Percentiles rank a stretch among this genome's conserved stretches.
These are phyloP conservation scores for Fraxinus latifolia DNA, from an alignment of 305 asterid genomes.

Conservation along the genomic window DNA sequence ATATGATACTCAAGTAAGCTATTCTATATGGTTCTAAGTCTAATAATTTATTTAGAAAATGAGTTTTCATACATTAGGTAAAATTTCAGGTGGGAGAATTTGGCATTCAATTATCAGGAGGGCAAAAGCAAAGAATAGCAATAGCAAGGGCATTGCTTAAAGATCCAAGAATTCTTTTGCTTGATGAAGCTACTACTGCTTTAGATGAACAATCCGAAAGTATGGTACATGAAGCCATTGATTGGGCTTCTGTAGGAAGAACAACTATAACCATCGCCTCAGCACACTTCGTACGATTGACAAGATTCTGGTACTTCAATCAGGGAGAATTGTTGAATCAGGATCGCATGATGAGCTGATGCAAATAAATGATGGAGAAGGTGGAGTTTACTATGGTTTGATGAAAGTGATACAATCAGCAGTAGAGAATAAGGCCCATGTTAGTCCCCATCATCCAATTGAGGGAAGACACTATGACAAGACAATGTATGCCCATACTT, in stretches of 20 bases:
- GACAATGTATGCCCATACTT: slow-evolving; percentile 18
- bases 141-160: slow-evolving; percentile 63
- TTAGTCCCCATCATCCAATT: not conserved
- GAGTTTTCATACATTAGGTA: not conserved
- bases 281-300: slow-evolving; percentile 50
- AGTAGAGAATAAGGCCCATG: slow-evolving; percentile 1
- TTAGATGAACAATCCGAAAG: slow-evolving; percentile 60
- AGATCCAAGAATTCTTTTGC: slow-evolving; percentile 57
- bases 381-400: slow-evolving; percentile 45
- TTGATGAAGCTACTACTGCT: slow-evolving; percentile 72
- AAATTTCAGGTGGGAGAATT: slow-evolving; percentile 54
- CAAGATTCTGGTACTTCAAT: slow-evolving; percentile 48
- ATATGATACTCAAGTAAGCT: slow-evolving; percentile 55
- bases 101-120: slow-evolving; percentile 64
- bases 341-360: slow-evolving; percentile 51
- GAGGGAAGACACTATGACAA: slow-evolving; percentile 20
- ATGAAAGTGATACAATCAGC: slow-evolving; percentile 37
- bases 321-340: slow-evolving; percentile 50
- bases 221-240: slow-evolving; percentile 56
- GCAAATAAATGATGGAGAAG: slow-evolving; percentile 34
- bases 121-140: slow-evolving; percentile 64
- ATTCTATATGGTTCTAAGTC: not conserved
- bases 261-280: slow-evolving; percentile 51
- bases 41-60: not conserved
- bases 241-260: slow-evolving; percentile 50